Percentiles rank a stretch among this genome's conserved stretches.
Evolutionary conservation across 208 protist species (phyloP).

Genomic region (Histomonas meleagridis): DNA sequence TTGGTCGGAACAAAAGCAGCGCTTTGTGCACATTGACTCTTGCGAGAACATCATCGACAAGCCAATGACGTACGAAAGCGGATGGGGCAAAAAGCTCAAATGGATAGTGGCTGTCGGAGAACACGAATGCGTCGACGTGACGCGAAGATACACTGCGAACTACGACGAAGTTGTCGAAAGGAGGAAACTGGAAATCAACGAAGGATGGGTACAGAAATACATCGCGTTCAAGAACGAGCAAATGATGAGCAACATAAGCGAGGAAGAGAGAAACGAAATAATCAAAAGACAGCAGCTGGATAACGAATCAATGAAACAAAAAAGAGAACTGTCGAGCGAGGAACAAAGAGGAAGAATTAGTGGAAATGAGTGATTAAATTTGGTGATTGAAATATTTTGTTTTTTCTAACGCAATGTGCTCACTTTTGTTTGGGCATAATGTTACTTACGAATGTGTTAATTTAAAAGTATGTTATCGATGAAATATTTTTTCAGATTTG

Average conservation of each 20-base stretch:
- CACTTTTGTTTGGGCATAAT: no score
- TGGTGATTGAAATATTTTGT: no score
- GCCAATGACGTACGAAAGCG: conserved; percentile 40
- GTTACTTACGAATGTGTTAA: no score
- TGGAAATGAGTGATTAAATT: conserved; percentile 17
- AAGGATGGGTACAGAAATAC: not conserved
- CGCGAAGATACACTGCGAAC: not conserved
- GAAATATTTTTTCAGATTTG: no score
- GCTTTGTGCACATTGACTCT: conserved; percentile 45
- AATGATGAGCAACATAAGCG: not conserved
- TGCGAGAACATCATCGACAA: conserved; percentile 42
- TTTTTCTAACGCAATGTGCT: no score
- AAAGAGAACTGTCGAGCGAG: not conserved
- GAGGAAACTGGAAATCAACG: not conserved
- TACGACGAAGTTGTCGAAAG: not conserved
- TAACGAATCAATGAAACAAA: not conserved
- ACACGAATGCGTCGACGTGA: not conserved
- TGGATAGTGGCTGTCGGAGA: conserved; percentile 38
- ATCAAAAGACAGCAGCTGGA: not conserved
- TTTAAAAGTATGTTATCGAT: no score
- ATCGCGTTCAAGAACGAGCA: not conserved
- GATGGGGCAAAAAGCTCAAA: conserved; percentile 45
- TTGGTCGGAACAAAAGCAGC: not conserved
- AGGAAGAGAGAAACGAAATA: not conserved
- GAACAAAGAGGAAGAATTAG: not conserved